These are phyloP conservation scores for Arxiozyma telluris DNA, from an alignment of 1,139 yeast genomes.

Conservation along the genomic window DNA sequence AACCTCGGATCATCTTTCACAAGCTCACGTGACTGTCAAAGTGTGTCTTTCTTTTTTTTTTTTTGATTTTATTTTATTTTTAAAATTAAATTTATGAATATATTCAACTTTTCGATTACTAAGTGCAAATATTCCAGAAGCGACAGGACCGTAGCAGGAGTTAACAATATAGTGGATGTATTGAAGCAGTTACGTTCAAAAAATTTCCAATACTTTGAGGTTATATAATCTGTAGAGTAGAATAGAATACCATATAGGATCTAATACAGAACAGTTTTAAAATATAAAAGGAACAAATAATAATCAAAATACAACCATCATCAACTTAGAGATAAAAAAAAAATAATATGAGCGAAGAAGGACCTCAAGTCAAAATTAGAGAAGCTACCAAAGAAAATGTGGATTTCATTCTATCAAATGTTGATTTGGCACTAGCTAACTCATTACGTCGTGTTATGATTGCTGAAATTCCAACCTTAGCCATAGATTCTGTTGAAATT, in stretches of 20 bases:
- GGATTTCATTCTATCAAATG: slow-evolving; percentile 79
- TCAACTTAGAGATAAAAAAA: background rate
- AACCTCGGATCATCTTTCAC: too few relatives aligned
- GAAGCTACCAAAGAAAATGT: slow-evolving; percentile 79
- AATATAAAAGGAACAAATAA: background rate
- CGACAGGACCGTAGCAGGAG: background rate
- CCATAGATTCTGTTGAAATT: slow-evolving; percentile 92
- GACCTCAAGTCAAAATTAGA: slow-evolving; percentile 83
- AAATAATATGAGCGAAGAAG: slow-evolving; percentile 37
- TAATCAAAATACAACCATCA: background rate
- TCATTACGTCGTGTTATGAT: slow-evolving; percentile 85
- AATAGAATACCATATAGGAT: too few relatives aligned
- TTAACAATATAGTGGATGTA: background rate
- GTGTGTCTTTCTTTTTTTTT: too few relatives aligned
- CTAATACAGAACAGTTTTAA: background rate
- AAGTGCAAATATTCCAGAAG: too few relatives aligned
- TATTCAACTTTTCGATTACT: too few relatives aligned
- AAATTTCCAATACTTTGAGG: background rate
- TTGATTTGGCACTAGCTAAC: slow-evolving; percentile 87
- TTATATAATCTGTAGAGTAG: background rate
- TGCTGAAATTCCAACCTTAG: slow-evolving; percentile 92
- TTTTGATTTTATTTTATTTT: background rate
- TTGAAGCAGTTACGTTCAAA: too few relatives aligned
- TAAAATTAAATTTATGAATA: too few relatives aligned
- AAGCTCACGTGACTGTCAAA: too few relatives aligned